Conservation (phyloP, 192 early-diverging fungal species). For the Mortierella hygrophila region DNA sequence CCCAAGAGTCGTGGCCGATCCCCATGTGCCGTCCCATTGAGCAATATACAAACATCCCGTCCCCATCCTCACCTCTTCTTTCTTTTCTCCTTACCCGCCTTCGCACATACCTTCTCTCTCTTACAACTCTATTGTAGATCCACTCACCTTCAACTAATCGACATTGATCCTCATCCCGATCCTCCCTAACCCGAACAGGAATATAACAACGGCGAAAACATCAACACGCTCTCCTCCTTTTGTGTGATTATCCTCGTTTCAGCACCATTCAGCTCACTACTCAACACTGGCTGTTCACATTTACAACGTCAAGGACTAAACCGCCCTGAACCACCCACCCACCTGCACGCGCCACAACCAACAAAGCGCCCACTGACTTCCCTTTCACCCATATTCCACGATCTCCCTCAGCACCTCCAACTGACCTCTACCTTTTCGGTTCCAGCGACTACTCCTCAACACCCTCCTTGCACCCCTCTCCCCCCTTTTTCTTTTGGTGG, state of each 20-base stretch:
- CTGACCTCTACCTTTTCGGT: no score
- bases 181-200: not conserved
- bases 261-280: not conserved
- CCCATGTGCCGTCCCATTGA: not conserved
- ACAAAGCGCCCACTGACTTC: no score
- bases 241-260: not conserved
- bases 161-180: not conserved
- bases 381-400: no score
- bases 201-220: not conserved
- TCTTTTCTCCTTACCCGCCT: not conserved
- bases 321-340: not conserved
- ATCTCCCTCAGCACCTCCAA: no score
- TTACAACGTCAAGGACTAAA: not conserved
- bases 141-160: no score
- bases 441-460: no score
- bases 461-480: not conserved
- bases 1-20: not conserved
- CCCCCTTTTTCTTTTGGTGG: not conserved
- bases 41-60: not conserved
- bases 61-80: slow-evolving; percentile 1
- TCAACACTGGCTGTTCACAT: not conserved
- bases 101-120: no score
- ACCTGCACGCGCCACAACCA: not conserved
- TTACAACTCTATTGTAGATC: no score
- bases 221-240: not conserved